A percentile compares a stretch with the other conserved stretches of the same genome.
phyloP scores from a whole-genome alignment of 2,329 filamentous ascomycete species.

The Helicocarpus griseus region DNA sequence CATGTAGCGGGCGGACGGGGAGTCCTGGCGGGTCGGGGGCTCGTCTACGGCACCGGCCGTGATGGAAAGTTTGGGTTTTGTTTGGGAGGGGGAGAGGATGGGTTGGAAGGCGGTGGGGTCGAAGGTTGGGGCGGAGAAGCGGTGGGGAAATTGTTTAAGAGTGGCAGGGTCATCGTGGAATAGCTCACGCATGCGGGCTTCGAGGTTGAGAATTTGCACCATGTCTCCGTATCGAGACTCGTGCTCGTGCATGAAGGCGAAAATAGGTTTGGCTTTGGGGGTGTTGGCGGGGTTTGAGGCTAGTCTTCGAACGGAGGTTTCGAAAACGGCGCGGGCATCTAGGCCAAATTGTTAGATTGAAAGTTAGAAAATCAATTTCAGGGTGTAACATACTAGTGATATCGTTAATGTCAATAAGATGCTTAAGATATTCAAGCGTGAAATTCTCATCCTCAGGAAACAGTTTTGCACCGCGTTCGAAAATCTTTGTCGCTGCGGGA shows the following conservation, averaged over 20 bases:
- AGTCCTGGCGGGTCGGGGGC: constrained; percentile 21
- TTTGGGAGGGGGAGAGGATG: constrained; percentile 76
- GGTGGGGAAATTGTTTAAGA: constrained; percentile 64
- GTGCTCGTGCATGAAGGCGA: constrained; percentile 87
- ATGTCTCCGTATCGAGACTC: constrained; percentile 92
- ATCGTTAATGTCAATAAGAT: constrained; percentile 84
- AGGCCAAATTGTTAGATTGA: too few species aligned
- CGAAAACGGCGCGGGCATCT: constrained; percentile 94
- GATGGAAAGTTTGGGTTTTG: constrained; percentile 43
- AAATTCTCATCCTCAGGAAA: constrained; percentile 92
- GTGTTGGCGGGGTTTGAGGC: constrained; percentile 65
- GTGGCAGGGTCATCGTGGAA: constrained; percentile 78
- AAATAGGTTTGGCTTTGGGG: constrained; percentile 71
- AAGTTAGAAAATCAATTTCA: constrained; percentile 4
- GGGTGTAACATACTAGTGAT: constrained; percentile 63
- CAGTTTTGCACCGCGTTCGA: constrained; percentile 83
- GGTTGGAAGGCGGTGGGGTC: constrained; percentile 73
- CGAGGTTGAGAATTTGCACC: constrained; percentile 78
- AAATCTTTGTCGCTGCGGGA: constrained; percentile 83
- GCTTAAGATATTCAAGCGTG: constrained; percentile 91
- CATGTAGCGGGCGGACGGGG: constrained; percentile 26
- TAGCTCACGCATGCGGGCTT: constrained; percentile 86
- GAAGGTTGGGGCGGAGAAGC: constrained; percentile 65
- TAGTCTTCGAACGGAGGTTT: constrained; percentile 79
- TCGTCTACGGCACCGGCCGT: constrained; percentile 16